Conservation (phyloP, 371 early-diverging fungal genomes). For the Chytridium lagenaria region DNA sequence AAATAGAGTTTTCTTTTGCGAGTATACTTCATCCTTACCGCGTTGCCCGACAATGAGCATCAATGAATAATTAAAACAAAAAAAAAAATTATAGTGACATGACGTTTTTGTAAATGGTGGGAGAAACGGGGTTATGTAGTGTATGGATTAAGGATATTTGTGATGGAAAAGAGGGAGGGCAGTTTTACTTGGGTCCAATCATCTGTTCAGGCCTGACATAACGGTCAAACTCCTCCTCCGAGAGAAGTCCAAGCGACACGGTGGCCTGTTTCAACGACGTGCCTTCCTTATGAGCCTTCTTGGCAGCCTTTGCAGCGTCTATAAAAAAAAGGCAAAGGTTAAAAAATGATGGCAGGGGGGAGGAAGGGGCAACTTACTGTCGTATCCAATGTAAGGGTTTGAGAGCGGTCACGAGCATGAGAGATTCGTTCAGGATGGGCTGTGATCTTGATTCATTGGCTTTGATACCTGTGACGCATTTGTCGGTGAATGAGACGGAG, state of each 20-base stretch:
- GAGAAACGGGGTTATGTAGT: background rate
- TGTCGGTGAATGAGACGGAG: conserved; percentile 81
- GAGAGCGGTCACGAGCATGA: conserved; percentile 93
- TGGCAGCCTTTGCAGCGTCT: conserved; percentile 90
- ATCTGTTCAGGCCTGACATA: conserved; percentile 93
- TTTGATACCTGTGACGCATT: conserved; percentile 91
- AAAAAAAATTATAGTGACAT: background rate
- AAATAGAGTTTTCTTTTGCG: no score
- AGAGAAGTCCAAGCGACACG: conserved; percentile 77
- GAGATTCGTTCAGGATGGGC: conserved; percentile 78
- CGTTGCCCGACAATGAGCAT: background rate
- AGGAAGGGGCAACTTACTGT: conserved; percentile 27
- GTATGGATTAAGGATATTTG: background rate
- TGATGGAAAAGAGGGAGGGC: background rate
- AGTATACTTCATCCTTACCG: background rate
- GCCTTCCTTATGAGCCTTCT: conserved; percentile 91
- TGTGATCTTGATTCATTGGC: conserved; percentile 88
- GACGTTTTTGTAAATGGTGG: background rate
- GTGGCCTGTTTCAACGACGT: conserved; percentile 83
- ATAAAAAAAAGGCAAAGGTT: conserved; percentile 32
- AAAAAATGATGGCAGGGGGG: background rate
- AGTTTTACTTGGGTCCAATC: conserved; percentile 40
- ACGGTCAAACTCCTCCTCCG: conserved; percentile 84
- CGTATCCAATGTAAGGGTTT: conserved; percentile 76
- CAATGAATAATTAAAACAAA: background rate